These are phyloP conservation scores for Fusarium luffae DNA, from an alignment of 2,329 filamentous ascomycete genomes.

Conservation along the genomic window DNA sequence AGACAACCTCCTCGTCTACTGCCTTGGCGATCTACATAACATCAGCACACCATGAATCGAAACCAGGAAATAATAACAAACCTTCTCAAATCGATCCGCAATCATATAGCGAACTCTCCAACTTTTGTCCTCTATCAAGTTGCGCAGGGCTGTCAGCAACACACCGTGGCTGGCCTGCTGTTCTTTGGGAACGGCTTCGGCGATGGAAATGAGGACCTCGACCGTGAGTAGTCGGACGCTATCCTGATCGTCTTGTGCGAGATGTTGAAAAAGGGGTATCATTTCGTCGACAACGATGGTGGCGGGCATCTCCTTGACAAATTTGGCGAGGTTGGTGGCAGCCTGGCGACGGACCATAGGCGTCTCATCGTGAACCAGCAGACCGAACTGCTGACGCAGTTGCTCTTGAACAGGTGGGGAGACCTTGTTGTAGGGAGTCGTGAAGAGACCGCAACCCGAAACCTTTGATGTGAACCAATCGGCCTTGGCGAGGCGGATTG, in stretches of 20 bases:
- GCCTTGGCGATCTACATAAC: constrained; percentile 87
- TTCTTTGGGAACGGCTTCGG: constrained; percentile 97
- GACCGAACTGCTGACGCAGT: constrained; percentile 89
- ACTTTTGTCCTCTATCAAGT: constrained; percentile 98
- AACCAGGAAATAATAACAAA: constrained; percentile 48
- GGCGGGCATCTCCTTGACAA: constrained; percentile 95
- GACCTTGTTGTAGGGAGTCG: constrained; percentile 91
- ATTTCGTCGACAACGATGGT: constrained; percentile 96
- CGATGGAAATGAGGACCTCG: constrained; percentile 94
- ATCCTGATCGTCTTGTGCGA: constrained; percentile 96
- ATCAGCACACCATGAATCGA: constrained; percentile 18
- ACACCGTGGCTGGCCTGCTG: constrained; percentile 97
- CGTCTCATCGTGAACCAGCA: constrained; percentile 96
- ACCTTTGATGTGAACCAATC: constrained; percentile 99
- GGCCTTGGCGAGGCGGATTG: constrained; percentile 95
- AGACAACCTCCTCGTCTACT: constrained; percentile 95
- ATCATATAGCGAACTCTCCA: constrained; percentile 99
- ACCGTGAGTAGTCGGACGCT: constrained; percentile 96
- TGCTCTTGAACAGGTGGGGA: constrained; percentile 88
- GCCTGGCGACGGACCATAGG: constrained; percentile 98
- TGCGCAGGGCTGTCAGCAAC: constrained; percentile 87
- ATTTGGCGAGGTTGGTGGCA: constrained; percentile 95
- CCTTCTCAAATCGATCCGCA: constrained; percentile 97
- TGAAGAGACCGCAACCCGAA: constrained; percentile 95
- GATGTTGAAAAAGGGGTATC: constrained; percentile 98